phyloP scores from a whole-genome alignment of 352 stramenopile genomes.

The Globisporangium echinulatum region DNA sequence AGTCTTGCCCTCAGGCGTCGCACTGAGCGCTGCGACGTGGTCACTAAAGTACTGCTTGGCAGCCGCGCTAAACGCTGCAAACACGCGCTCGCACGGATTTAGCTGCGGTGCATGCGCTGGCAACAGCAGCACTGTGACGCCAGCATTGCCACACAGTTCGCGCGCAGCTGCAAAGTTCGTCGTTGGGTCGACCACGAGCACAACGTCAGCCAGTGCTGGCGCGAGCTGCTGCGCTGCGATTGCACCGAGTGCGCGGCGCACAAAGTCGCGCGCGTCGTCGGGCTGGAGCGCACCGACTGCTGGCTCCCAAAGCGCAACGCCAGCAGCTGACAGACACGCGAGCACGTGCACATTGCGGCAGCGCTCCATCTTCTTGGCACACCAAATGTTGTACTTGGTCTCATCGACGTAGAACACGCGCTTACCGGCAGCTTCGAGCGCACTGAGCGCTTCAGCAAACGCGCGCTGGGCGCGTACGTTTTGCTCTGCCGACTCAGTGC shows the following conservation, averaged over 20 bases:
- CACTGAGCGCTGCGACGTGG: not conserved
- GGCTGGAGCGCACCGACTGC: conserved; percentile 2
- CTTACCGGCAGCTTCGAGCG: conserved; percentile 3
- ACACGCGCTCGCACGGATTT: conserved; percentile 10
- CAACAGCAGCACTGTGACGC: conserved; percentile 9
- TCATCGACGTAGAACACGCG: conserved; percentile 13
- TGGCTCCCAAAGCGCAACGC: conserved; percentile 11
- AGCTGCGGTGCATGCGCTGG: conserved; percentile 2
- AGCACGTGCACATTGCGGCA: conserved; percentile 16
- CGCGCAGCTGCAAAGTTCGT: conserved; percentile 2
- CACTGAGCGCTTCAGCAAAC: conserved; percentile 2
- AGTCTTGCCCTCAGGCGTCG: conserved; percentile 4
- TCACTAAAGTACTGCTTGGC: conserved; percentile 11
- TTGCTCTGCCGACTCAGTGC: conserved; percentile 1
- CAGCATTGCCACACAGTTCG: conserved; percentile 3
- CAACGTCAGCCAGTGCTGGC: conserved; percentile 2
- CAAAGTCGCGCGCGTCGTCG: conserved; percentile 7
- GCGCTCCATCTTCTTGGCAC: conserved; percentile 13
- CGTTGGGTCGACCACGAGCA: conserved; percentile 11
- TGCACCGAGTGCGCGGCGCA: conserved; percentile 8
- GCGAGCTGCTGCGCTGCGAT: not conserved
- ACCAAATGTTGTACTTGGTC: conserved; percentile 19
- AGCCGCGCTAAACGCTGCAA: conserved; percentile 3
- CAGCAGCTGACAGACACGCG: conserved; percentile 10
- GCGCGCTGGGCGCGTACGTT: conserved; percentile 3